A percentile compares a stretch with the other conserved stretches of the same genome.
Evolutionary conservation across 108 stramenopile genomes (phyloP).

Genomic region (Skeletonema grethae): DNA sequence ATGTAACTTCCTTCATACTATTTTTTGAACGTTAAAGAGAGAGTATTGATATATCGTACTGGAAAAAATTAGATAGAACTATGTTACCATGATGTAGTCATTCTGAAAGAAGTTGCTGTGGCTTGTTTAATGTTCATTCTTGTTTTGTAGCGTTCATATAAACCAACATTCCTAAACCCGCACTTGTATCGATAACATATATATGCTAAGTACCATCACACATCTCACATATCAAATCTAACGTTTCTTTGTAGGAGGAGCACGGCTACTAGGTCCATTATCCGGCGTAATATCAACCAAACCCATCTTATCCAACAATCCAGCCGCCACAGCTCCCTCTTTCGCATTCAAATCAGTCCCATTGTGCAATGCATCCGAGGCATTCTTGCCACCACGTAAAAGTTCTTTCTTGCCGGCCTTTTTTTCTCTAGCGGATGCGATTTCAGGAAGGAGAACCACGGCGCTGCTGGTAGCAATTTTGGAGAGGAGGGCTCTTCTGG

Average conservation of each 20-base stretch:
- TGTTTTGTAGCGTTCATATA: not conserved
- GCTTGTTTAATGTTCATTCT: not conserved
- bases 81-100: too few species aligned
- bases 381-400: slow-evolving; percentile 25
- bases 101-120: not conserved
- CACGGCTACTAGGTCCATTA: slow-evolving; percentile 13
- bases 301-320: slow-evolving; percentile 33
- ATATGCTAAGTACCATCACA: not conserved
- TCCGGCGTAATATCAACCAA: slow-evolving; percentile 18
- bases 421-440: not conserved
- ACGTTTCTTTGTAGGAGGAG: slow-evolving; percentile 19
- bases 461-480: not conserved
- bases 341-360: slow-evolving; percentile 26
- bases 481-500: slow-evolving; percentile 8
- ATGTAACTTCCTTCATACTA: too few species aligned
- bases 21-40: too few species aligned
- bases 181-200: too few species aligned
- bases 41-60: too few species aligned
- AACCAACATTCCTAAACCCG: not conserved
- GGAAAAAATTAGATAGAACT: too few species aligned
- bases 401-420: slow-evolving; percentile 8
- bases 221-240: not conserved
- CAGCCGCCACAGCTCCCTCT: slow-evolving; percentile 16
- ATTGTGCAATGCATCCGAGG: slow-evolving; percentile 30
- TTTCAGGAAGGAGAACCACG: not conserved